Evolutionary conservation across 805 yeast genomes (phyloP).

Genomic region (Metschnikowia anglica): DNA sequence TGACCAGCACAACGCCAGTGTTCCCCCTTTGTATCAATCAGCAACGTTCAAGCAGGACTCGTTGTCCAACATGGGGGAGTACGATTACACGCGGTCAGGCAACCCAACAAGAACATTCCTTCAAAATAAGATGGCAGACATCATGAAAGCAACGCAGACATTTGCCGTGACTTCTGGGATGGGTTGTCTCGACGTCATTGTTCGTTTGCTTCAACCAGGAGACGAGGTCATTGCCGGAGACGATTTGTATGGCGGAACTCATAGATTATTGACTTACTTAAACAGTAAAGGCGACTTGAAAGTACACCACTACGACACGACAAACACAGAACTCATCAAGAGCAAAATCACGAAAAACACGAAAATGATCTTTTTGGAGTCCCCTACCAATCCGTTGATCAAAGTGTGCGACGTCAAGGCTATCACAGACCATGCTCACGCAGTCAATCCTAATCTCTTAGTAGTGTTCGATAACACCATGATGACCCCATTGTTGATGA

Average conservation of each 20-base stretch:
- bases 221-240: constrained; percentile 93
- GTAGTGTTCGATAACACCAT: constrained; percentile 93
- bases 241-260: constrained; percentile 92
- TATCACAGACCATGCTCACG: constrained; percentile 66
- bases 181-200: constrained; percentile 87
- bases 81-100: constrained; percentile 84
- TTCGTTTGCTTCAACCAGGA: constrained; percentile 73
- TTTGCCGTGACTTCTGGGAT: constrained; percentile 88
- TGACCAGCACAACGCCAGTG: constrained; percentile 77
- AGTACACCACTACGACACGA: constrained; percentile 79
- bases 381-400: constrained; percentile 92
- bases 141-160: constrained; percentile 75
- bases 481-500: constrained; percentile 89
- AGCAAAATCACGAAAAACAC: constrained; percentile 56
- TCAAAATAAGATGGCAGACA: constrained; percentile 72
- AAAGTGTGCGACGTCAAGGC: constrained; percentile 78
- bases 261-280: constrained; percentile 75
- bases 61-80: constrained; percentile 67
- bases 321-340: constrained; percentile 61
- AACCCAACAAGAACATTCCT: constrained; percentile 86
- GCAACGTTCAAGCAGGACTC: constrained; percentile 91
- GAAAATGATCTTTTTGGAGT: constrained; percentile 80
- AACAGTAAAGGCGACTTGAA: constrained; percentile 60
- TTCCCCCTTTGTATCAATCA: constrained; percentile 86
- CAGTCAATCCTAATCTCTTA: constrained; percentile 60